Evolutionary conservation across 352 stramenopile genomes (phyloP).

Genomic region (Phytophthora pinifolia): DNA sequence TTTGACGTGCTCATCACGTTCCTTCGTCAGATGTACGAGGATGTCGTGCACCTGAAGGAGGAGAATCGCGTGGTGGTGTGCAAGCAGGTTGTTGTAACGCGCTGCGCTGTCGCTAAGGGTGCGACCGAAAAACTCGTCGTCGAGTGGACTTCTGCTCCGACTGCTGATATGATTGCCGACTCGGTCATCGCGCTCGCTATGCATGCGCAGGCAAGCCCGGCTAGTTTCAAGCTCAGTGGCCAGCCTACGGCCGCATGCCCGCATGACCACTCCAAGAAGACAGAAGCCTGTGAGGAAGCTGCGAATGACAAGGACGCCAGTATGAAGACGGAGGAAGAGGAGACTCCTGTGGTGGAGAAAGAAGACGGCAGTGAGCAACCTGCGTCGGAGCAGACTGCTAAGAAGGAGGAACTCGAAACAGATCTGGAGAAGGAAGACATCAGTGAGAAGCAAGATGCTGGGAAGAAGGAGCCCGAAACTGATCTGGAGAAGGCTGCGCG

Average conservation of each 20-base stretch:
- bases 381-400: conserved; percentile 15
- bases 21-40: conserved; percentile 85
- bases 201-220: conserved; percentile 87
- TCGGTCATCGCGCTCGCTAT: conserved; percentile 96
- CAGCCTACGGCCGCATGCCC: conserved; percentile 75
- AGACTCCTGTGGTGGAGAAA: conserved; percentile 16
- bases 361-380: conserved; percentile 16
- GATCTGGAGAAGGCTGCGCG: conserved; percentile 55
- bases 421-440: conserved; percentile 19
- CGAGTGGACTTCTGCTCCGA: conserved; percentile 91
- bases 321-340: conserved; percentile 23
- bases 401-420: conserved; percentile 24
- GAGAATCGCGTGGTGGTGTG: conserved; percentile 70
- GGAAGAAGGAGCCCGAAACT: conserved; percentile 10
- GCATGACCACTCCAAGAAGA: conserved; percentile 77
- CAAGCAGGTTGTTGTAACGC: conserved; percentile 71
- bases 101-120: conserved; percentile 31
- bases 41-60: conserved; percentile 56
- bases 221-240: conserved; percentile 79
- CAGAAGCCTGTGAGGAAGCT: conserved; percentile 7
- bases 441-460: conserved; percentile 12
- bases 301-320: conserved; percentile 4
- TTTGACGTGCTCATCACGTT: conserved; percentile 82
- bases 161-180: conserved; percentile 95
- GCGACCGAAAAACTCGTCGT: conserved; percentile 55